phyloP scores from a whole-genome alignment of 805 yeast species.

The Saccharomycopsis fibuligera region DNA sequence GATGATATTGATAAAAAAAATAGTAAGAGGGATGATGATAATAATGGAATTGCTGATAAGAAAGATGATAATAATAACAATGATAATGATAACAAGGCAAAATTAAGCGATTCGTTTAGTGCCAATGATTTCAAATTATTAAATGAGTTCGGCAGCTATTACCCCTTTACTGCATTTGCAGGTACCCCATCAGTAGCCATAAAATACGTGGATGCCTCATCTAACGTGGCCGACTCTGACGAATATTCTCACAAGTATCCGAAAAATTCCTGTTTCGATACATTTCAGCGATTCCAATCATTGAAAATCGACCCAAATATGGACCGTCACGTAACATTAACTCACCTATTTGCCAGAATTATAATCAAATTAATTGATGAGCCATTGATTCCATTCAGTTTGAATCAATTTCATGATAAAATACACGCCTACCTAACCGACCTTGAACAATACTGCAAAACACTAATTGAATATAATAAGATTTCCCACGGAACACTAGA shows the following conservation, averaged over 20 bases:
- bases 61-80: background rate
- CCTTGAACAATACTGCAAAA: slow-evolving; percentile 33
- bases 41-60: background rate
- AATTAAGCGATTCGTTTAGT: background rate
- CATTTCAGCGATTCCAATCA: slow-evolving; percentile 47
- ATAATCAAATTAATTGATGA: slow-evolving; percentile 60
- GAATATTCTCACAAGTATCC: slow-evolving; percentile 33
- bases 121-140: slow-evolving; percentile 25
- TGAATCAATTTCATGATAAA: slow-evolving; percentile 39
- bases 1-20: slow-evolving; percentile 12
- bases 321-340: slow-evolving; percentile 48
- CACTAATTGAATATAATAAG: background rate
- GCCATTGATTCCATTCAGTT: slow-evolving; percentile 69
- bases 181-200: slow-evolving; percentile 70
- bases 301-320: slow-evolving; percentile 48
- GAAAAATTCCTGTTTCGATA: slow-evolving; percentile 55
- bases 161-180: slow-evolving; percentile 55
- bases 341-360: slow-evolving; percentile 47
- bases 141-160: slow-evolving; percentile 51
- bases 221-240: slow-evolving; percentile 26
- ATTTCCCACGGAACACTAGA: slow-evolving; percentile 24
- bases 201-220: slow-evolving; percentile 38
- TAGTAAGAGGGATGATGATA: no score
- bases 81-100: slow-evolving; percentile 20
- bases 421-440: slow-evolving; percentile 41